These are phyloP conservation scores for Raffaelea deltoideospora DNA, from an alignment of 2,329 filamentous ascomycete genomes.

Conservation along the genomic window DNA sequence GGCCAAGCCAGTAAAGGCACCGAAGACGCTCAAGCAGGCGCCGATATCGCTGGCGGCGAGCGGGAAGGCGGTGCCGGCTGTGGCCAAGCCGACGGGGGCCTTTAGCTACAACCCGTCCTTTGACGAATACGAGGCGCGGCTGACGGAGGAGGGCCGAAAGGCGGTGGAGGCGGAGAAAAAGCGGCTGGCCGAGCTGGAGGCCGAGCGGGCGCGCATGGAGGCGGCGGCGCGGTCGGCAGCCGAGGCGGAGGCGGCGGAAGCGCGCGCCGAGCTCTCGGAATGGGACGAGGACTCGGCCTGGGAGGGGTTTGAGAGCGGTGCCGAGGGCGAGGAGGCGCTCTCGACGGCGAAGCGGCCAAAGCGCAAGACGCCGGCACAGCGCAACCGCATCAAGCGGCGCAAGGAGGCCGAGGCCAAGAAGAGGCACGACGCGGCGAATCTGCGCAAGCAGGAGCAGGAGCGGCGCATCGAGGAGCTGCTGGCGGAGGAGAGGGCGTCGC, in stretches of 20 bases:
- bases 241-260: conserved; percentile 58
- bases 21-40: conserved; percentile 58
- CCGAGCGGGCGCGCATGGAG: conserved; percentile 52
- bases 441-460: conserved; percentile 56
- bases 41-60: conserved; percentile 72
- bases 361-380: conserved; percentile 72
- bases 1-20: conserved; percentile 51
- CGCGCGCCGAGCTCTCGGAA: conserved; percentile 47
- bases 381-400: conserved; percentile 75
- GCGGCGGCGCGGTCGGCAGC: conserved; percentile 55
- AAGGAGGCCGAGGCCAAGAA: conserved; percentile 72
- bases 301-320: conserved; percentile 78
- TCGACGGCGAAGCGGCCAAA: conserved; percentile 59
- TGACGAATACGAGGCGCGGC: conserved; percentile 65
- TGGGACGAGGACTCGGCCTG: conserved; percentile 85
- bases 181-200: conserved; percentile 51
- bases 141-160: conserved; percentile 61
- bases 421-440: conserved; percentile 62
- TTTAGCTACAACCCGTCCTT: conserved; percentile 90
- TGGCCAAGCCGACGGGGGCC: conserved; percentile 64
- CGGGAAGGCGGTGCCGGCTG: conserved; percentile 65
- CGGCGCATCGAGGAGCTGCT: conserved; percentile 61
- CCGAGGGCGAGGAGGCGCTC: conserved; percentile 40
- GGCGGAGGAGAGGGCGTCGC: conserved; percentile 43
- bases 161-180: conserved; percentile 66